Evolutionary conservation across 176 grass and related monocot species (phyloP), one percentile per base, ranked within the genome.

Genomic region (Lolium multiflorum): DNA sequence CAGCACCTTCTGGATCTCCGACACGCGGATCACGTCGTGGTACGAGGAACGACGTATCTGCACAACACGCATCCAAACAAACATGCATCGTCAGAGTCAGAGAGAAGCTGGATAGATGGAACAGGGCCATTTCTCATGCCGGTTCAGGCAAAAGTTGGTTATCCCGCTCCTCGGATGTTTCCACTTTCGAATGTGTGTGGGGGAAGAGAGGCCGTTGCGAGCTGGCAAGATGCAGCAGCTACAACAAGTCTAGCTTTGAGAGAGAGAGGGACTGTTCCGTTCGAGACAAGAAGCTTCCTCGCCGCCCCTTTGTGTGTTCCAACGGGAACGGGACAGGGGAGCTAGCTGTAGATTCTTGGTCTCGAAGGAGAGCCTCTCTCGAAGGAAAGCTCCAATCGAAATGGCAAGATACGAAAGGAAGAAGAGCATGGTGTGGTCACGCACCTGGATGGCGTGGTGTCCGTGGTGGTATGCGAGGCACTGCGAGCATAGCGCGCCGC

Each of bases 1-100:
- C 87, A 99, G 77, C 49, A 99, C 92, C 87, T 99, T 99, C 81
- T 99, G 97, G 21, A 99, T 99, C 90, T 99, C 97, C 20, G 90
- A 90, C 54, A 99, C 97, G 4, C 97, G 89, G 90, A 99, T 99
- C 88, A 99, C 97, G 79, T 99, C 97, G 82, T 99, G 97, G 90
- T 99, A 99, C 0, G 97, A 96, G 3, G 97, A 99, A 84, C 94
- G 82, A 79, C 97, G 63, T 86, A 99, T 99, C 97, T 99, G 81
- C 70, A 9, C 8, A 3, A 38, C 3, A 0, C 28, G 28, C 13
- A 74, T 1, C 17, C 16, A 47, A 44, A 18, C 38, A 26, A 60
- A 1, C 38, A 31, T 9, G 17, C 25, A 11, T 20, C 58, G 76
- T 88, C 76, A 76, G 81, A 4, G 76, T 88, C 76, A 76, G 81